Base-by-base conservation (phyloP, 2,329 filamentous ascomycete species). In the Aspergillus pseudonomiae region DNA sequence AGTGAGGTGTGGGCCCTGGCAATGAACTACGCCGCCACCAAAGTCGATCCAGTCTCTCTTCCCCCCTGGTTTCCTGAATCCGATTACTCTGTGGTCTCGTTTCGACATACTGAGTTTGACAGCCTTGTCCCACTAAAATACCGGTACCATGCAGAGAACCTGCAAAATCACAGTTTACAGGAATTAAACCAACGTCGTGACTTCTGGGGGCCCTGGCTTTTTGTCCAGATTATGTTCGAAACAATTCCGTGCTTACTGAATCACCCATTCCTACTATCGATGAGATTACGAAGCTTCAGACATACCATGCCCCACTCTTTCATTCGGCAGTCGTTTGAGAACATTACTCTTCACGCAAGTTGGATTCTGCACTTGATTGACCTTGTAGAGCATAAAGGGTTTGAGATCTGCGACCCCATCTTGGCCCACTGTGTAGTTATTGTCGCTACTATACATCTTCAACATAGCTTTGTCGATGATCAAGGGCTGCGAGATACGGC, bases 361-460 rank as follows among this genome's bases (percentile, higher is more conserved):
- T 84, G 82, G 82, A 79, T 84, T 14, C 71, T 83, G 7, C 81
- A 83, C 68, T 80, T 82, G 30, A 74, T 84, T 21, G 79, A 83
- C 32, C 72, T 80, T 56, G 65, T 78, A 53, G 71, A 76, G 70
- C 67, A 74, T 57, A 78, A 83, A 68, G 66, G 65, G 2, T 82
- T 82, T 59, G 75, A 78, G 57, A 75, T 80, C 3, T 78, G 78
- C 0, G 79, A 82, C 65, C 79, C 80, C 2, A 80, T 78, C 14
- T 60, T 81, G 11, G 78, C 76, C 0, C 80, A 84, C 30, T 82
- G 80, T 61, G 81, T 80, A 1, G 81, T 77, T 0, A 78, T 83
- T 3, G 78, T 83, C 1, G 82, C 82, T 0, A 84, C 82, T 1
- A 83, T 84, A 4, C 82, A 81, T 64, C 69, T 84, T 4, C 82